Conservation (phyloP, 345 rosid genomes). For the Excoecaria cochinchinensis region DNA sequence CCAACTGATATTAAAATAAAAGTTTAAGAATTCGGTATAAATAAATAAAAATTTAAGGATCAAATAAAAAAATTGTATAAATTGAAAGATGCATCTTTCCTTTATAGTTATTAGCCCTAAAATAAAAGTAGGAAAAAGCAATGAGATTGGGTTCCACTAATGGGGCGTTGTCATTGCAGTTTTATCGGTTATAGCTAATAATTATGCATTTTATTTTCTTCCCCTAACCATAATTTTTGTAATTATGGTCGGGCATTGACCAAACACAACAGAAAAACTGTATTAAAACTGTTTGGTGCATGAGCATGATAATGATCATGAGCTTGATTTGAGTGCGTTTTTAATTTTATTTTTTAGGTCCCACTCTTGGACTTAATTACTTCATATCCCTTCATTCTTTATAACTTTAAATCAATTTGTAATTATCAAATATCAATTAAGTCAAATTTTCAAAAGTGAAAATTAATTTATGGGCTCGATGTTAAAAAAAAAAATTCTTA, state of each 20-base stretch:
- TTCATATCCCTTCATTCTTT: neutral
- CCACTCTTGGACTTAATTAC: neutral
- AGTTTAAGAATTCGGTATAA: no score
- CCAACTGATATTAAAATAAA: no score
- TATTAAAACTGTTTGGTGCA: neutral
- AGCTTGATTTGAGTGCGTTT: neutral
- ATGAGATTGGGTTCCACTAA: neutral
- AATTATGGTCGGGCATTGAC: conserved; percentile 10
- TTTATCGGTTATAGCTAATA: conserved; percentile 11
- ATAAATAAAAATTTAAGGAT: no score
- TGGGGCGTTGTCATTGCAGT: conserved; percentile 14
- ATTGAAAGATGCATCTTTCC: no score
- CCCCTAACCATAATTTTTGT: neutral
- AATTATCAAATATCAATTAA: no score
- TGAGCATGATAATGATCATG: no score
- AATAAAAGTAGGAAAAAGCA: neutral
- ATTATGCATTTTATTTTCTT: neutral
- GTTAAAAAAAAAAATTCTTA: no score
- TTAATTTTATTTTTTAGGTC: neutral
- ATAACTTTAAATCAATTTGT: no score
- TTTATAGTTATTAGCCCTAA: no score
- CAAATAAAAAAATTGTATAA: no score
- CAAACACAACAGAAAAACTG: neutral
- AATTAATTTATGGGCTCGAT: no score
- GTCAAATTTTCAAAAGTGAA: no score